Base-by-base conservation (phyloP, 2,329 filamentous ascomycete genomes). In the Diplodia seriata region DNA sequence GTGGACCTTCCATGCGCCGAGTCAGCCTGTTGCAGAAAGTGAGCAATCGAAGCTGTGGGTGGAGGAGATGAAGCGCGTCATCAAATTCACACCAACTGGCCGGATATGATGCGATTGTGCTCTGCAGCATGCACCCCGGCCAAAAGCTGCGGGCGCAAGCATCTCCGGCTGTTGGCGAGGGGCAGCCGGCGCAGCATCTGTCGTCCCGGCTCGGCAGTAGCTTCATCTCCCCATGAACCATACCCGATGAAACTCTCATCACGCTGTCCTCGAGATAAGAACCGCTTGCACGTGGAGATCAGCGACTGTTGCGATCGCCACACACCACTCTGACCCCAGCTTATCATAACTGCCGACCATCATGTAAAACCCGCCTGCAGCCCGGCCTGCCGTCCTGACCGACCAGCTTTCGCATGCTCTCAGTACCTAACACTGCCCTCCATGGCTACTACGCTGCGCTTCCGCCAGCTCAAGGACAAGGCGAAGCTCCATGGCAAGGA, bases 401-500 rank as follows among this genome's bases (percentile, higher is more conserved):
- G n/a, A 14, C 31, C 29, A n/a, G n/a, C n/a, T n/a, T n/a, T n/a
- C n/a, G n/a, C n/a, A n/a, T n/a, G n/a, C n/a, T n/a, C n/a, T n/a
- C n/a, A 15, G 15, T 23, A 20, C 2, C 36, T 31, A 26, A 6
- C 23, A 23, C 40, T 26, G 26, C 38, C 51, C 36, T 29, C 29
- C 53, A 67, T 67, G 66, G 55, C 66, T 15, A 51, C 66, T 8
- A 51, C 36, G 26, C 33, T 67, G 31, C 70, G 70, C 6, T 53
- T 76, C 18, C 71, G 69, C 11, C 72, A 69, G 5, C 47, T 80
- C 29, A 76, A 75, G 51, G 74, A 80, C 49, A 76, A 73, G 15
- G 70, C 77, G 23, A 75, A 74, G 38, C 73, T 83, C 29, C 77
- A 78, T 62, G 80, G 79, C 59, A 77, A 83, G 67, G 77, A 78